These are phyloP conservation scores for Eremomyces bilateralis DNA, from an alignment of 495 filamentous ascomycete species.

Conservation along the genomic window DNA sequence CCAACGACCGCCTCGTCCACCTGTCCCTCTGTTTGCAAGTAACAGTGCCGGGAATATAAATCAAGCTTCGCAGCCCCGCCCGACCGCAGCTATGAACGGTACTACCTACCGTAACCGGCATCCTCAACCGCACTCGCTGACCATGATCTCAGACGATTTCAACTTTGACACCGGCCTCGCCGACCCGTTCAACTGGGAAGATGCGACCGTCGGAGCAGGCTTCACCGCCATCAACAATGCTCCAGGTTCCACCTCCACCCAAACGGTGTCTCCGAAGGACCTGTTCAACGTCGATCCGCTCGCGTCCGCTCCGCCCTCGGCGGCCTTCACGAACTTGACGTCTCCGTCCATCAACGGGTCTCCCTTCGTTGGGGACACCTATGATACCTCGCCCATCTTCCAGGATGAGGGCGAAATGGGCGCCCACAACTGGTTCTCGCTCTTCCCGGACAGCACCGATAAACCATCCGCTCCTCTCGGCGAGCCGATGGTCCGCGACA, in stretches of 20 bases:
- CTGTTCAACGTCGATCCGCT: constrained; percentile 46
- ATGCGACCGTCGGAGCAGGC: constrained; percentile 1
- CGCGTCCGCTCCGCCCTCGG: constrained; percentile 60
- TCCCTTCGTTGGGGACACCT: constrained; percentile 45
- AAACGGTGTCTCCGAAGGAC: constrained; percentile 71
- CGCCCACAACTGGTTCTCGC: constrained; percentile 32
- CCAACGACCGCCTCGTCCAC: constrained; percentile 22
- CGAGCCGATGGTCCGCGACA: constrained; percentile 9
- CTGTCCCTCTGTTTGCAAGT: constrained; percentile 27
- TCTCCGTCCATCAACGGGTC: constrained; percentile 40
- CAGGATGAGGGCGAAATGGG: constrained; percentile 19
- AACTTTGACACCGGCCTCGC: background rate
- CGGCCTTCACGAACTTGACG: constrained; percentile 64
- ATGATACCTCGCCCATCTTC: constrained; percentile 56
- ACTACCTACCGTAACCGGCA: background rate
- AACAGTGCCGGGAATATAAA: constrained; percentile 2
- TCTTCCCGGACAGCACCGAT: constrained; percentile 36
- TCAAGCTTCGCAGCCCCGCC: constrained; percentile 5
- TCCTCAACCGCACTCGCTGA: background rate
- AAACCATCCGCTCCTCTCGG: constrained; percentile 6
- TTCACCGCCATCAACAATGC: constrained; percentile 18
- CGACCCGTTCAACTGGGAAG: background rate
- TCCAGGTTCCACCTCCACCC: constrained; percentile 7
- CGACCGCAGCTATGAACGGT: background rate
- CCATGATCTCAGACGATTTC: background rate